Evolutionary conservation across 768 basidiomycete species (phyloP), one percentile per base, ranked within the genome.

Genomic region (Tulasnella sp.): DNA sequence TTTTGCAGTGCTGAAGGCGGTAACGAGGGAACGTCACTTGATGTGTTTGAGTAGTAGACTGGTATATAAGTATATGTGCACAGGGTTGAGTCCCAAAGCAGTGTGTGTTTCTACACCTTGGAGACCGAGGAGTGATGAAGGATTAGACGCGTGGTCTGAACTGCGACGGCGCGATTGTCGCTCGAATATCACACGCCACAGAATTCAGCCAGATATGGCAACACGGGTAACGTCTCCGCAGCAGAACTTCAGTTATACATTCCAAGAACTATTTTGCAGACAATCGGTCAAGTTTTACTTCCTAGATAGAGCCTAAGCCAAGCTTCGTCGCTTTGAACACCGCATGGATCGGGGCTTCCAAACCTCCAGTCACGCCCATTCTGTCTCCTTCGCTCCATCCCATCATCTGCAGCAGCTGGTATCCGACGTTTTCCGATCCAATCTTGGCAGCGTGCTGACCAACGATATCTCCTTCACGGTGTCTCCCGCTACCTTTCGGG

Each of bases 401-500:
- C 96, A 98, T 98, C 79, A 88, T 86, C 20, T 91, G 90, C 80
- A 98, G 83, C 90, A 99, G 89, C 85, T 85, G 89, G 86, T 97
- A 98, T 0, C 97, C 97, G 73, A 96, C 82, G 81, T 98, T 98
- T 2, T 89, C 85, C 80, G 88, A 86, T 18, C 89, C 91, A 75
- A 98, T 92, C 85, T 91, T 94, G 18, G 94, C 94, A 71, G 91
- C 91, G 88, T 92, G 82, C 20, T 91, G 91, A 20, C 96, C 96
- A 70, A 98, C 94, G 80, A 91, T 91, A 73, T 96, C 95, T 37
- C 96, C 96, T 44, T 98, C 96, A 70, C 85, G 86, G 75, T 92
- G 92, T 80, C 4, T 80, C 70, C 37, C 78, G 73, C 26, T 79
- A 51, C 67, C 83, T 48, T 77, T 82, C 77, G 3, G 5, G 7